Evolutionary conservation across 306 rosid species (phyloP).

Genomic region (Inga leiocalycina): DNA sequence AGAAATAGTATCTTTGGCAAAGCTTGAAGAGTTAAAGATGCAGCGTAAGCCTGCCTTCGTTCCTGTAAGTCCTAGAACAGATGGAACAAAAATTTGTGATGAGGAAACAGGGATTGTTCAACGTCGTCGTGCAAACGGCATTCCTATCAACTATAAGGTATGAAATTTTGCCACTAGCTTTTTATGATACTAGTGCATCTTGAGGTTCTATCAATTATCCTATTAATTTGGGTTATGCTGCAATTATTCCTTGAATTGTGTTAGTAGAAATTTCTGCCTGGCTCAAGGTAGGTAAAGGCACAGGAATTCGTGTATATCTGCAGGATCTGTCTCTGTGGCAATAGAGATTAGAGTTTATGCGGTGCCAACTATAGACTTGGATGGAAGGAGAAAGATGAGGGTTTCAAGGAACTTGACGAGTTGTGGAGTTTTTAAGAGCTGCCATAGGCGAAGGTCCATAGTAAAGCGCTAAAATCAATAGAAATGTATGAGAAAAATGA

Average conservation of each 20-base stretch:
- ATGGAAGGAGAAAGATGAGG: not conserved
- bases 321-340: not conserved
- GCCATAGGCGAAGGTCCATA: not conserved
- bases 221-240: constrained; percentile 1
- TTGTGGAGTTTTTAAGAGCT: not conserved
- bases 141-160: constrained; percentile 94
- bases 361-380: not conserved
- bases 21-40: constrained; percentile 67
- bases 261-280: not conserved
- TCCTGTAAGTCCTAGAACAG: constrained; percentile 64
- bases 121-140: constrained; percentile 85
- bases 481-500: not conserved
- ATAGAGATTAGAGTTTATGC: not conserved
- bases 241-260: not conserved
- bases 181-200: constrained; percentile 18
- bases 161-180: constrained; percentile 28
- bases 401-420: not conserved
- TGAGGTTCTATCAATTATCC: constrained; percentile 17
- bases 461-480: not conserved
- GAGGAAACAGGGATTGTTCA: constrained; percentile 87
- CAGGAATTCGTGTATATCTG: not conserved
- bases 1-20: constrained; percentile 72
- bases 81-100: constrained; percentile 65
- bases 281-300: not conserved
- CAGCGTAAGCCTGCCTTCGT: constrained; percentile 68